Evolutionary conservation across 2,329 filamentous ascomycete species (phyloP), one percentile per base, ranked within the genome.

Genomic region (Kalmusia sp.): DNA sequence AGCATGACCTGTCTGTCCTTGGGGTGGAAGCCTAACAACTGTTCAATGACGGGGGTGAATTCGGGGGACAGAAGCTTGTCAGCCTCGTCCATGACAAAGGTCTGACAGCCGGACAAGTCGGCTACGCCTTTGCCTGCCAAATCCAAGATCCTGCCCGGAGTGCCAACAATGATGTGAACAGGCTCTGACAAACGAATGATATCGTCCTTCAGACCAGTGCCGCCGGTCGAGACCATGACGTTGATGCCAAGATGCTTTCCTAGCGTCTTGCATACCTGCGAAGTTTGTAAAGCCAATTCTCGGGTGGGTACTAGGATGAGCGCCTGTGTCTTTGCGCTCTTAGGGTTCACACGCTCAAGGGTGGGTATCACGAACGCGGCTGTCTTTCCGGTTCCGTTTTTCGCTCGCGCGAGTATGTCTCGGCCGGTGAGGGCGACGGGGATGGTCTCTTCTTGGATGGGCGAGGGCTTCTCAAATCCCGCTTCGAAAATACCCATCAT

Each of bases 401-500:
- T 99, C 63, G 95, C 95, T 77, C 95, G 87, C 55, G 95, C 95
- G 61, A 99, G 85, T 68, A 99, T 93, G 73, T 99, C 95, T 78
- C 93, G 87, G 51, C 95, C 95, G 41, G 93, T 96, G 52, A 99
- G 84, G 45, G 95, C 95, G 62, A 99, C 93, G 41, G 95, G 95
- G 70, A 99, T 97, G 50, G 95, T 92, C 80, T 98, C 95, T 87
- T 99, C 95, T 86, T 99, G 95, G 68, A 99, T 99, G 9, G 95
- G 95, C 52, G 95, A 99, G 14, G 95, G 95, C 79, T 96, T 97
- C 76, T 99, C 95, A 76, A 97, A 99, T 59, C 95, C 95, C 64
- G 95, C 95, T 80, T 99, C 95, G 76, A 98, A 99, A 63, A 99
- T 98, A 58, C 95, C 95, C 93, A 98, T 99, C 80, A 99, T 86